Percentiles rank a stretch among this genome's conserved stretches.
These are phyloP conservation scores for Pleurotus eryngii DNA, from an alignment of 768 basidiomycete species.

Conservation along the genomic window DNA sequence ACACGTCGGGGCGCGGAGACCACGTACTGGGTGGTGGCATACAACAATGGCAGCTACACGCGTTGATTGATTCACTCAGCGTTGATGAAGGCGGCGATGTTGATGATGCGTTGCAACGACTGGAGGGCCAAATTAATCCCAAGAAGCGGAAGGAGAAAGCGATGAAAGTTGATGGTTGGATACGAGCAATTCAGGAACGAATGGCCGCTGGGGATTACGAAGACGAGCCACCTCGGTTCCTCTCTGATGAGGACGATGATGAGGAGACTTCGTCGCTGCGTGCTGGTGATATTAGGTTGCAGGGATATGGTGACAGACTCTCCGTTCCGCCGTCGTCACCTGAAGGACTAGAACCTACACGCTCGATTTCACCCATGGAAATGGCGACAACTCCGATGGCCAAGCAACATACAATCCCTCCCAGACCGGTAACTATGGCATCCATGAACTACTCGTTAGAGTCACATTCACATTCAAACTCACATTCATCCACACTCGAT, in stretches of 20 bases:
- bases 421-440: constrained; percentile 27
- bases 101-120: constrained; percentile 72
- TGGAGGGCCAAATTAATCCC: constrained; percentile 85
- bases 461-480: constrained; percentile 20
- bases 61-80: constrained; percentile 69
- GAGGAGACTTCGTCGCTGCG: constrained; percentile 14
- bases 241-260: constrained; percentile 41
- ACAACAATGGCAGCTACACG: constrained; percentile 82
- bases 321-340: neutral
- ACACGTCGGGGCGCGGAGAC: constrained; percentile 38
- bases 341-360: neutral
- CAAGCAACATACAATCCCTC: constrained; percentile 25
- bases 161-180: constrained; percentile 81
- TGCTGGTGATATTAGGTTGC: constrained; percentile 17
- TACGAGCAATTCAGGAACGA: constrained; percentile 66
- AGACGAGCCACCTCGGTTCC: constrained; percentile 57
- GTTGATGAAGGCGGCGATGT: constrained; percentile 77
- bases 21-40: constrained; percentile 46
- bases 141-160: constrained; percentile 67
- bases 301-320: constrained; percentile 15
- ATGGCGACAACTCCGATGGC: constrained; percentile 31
- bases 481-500: constrained; percentile 51
- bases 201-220: constrained; percentile 62
- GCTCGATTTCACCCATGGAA: constrained; percentile 4
- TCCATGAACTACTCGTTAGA: neutral